phyloP scores from a whole-genome alignment of 2,329 filamentous ascomycete species.

The Huntiella savannae region DNA sequence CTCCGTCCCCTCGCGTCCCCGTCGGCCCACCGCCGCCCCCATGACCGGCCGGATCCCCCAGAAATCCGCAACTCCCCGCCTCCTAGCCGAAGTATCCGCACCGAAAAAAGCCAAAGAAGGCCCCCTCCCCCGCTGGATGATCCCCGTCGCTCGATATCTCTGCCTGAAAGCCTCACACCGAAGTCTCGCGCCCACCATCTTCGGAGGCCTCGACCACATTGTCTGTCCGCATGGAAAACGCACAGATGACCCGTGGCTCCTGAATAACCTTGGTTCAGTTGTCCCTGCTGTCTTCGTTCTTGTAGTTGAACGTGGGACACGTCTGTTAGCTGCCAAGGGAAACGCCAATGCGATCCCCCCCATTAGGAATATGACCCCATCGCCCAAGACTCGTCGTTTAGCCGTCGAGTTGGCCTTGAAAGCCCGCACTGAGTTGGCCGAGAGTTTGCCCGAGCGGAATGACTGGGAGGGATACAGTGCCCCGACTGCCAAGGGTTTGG shows the following conservation, averaged over 20 bases:
- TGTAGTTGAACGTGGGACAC: slow-evolving; percentile 25
- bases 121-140: slow-evolving; percentile 45
- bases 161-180: slow-evolving; percentile 39
- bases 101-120: slow-evolving; percentile 13
- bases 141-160: slow-evolving; percentile 45
- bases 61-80: slow-evolving; percentile 27
- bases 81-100: slow-evolving; percentile 20
- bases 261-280: slow-evolving; percentile 31
- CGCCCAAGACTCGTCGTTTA: slow-evolving; percentile 20
- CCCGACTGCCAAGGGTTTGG: slow-evolving; percentile 32
- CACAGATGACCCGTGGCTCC: slow-evolving; percentile 29
- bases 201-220: slow-evolving; percentile 50
- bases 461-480: slow-evolving; percentile 33
- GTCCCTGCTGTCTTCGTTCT: slow-evolving; percentile 40
- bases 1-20: not conserved
- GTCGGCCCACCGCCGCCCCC: not conserved
- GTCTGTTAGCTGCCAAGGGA: slow-evolving; percentile 21
- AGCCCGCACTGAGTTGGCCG: slow-evolving; percentile 23
- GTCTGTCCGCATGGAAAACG: slow-evolving; percentile 24
- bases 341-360: slow-evolving; percentile 24
- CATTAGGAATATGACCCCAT: slow-evolving; percentile 15
- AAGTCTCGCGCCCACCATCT: slow-evolving; percentile 49
- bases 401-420: slow-evolving; percentile 25
- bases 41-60: slow-evolving; percentile 21
- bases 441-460: slow-evolving; percentile 25